A percentile compares a stretch with the other conserved stretches of the same genome.
Conservation (phyloP, 495 filamentous ascomycete species). For the Barbatosphaeria neglecta region DNA sequence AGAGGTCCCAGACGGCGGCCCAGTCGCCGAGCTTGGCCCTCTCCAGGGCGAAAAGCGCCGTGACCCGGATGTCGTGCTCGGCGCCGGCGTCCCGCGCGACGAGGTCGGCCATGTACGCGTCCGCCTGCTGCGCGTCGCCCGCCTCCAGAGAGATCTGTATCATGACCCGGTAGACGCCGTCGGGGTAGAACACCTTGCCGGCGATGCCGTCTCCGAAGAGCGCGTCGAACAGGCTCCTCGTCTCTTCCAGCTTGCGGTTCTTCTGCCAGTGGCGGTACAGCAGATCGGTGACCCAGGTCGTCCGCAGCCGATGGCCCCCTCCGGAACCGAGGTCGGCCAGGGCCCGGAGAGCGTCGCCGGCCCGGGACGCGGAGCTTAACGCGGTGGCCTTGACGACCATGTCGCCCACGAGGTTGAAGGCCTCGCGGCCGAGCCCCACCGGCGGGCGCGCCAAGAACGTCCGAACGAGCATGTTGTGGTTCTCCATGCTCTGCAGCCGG, state of each 20-base stretch:
- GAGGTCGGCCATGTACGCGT: slow-evolving; percentile 12
- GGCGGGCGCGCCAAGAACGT: slow-evolving; percentile 11
- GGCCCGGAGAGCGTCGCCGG: slow-evolving; percentile 12
- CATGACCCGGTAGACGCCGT: slow-evolving; percentile 24
- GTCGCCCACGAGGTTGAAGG: slow-evolving; percentile 11
- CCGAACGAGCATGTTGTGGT: slow-evolving; percentile 19
- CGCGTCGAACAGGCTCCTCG: slow-evolving; percentile 16
- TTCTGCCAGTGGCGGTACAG: slow-evolving; percentile 18
- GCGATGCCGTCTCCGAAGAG: slow-evolving; percentile 6
- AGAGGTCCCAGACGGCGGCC: slow-evolving; percentile 24
- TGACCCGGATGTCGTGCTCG: slow-evolving; percentile 13
- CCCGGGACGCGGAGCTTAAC: slow-evolving; percentile 9
- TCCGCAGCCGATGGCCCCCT: slow-evolving; percentile 5
- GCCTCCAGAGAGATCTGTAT: slow-evolving; percentile 26
- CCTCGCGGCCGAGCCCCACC: background rate
- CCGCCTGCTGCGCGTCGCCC: slow-evolving; percentile 15
- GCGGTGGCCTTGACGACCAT: slow-evolving; percentile 18
- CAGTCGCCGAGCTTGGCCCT: slow-evolving; percentile 34
- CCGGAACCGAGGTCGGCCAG: slow-evolving; percentile 12
- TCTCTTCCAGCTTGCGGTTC: slow-evolving; percentile 9
- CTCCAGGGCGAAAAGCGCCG: slow-evolving; percentile 24
- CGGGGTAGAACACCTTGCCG: slow-evolving; percentile 8
- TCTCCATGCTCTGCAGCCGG: slow-evolving; percentile 10
- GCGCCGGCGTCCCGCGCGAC: slow-evolving; percentile 9
- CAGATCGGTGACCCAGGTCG: slow-evolving; percentile 22